Percentiles rank a stretch among this genome's conserved stretches.
These are phyloP conservation scores for Sphaerulina populicola DNA, from an alignment of 2,329 filamentous ascomycete species.

Conservation along the genomic window DNA sequence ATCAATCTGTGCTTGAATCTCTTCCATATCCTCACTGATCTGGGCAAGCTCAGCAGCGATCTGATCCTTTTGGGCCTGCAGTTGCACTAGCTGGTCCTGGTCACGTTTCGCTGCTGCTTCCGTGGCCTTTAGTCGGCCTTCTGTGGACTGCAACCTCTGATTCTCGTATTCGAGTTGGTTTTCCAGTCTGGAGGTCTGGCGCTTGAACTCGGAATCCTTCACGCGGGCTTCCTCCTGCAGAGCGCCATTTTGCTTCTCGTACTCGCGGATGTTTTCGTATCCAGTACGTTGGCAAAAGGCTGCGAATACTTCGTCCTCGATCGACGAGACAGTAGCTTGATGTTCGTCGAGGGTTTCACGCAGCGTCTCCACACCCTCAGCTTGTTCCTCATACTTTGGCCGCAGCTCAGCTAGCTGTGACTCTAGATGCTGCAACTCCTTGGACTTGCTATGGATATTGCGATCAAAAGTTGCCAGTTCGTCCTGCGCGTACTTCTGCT, in stretches of 20 bases:
- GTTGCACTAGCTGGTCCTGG: conserved; percentile 58
- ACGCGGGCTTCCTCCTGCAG: conserved; percentile 83
- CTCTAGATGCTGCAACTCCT: conserved; percentile 66
- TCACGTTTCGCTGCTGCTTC: conserved; percentile 59
- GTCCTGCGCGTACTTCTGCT: conserved; percentile 60
- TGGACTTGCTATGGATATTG: conserved; percentile 76
- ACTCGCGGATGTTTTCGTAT: conserved; percentile 82
- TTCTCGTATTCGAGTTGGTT: conserved; percentile 57
- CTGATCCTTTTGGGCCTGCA: conserved; percentile 62
- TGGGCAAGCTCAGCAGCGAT: conserved; percentile 66
- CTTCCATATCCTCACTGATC: conserved; percentile 67
- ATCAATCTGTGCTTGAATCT: conserved; percentile 63
- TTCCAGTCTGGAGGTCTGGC: conserved; percentile 59
- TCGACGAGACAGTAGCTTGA: conserved; percentile 60
- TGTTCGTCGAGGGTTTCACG: conserved; percentile 49
- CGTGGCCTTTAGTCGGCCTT: conserved; percentile 60
- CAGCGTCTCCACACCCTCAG: conserved; percentile 57
- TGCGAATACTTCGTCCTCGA: conserved; percentile 82
- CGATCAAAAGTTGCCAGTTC: conserved; percentile 72
- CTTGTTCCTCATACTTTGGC: conserved; percentile 69
- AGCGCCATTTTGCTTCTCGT: conserved; percentile 86
- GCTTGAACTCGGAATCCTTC: conserved; percentile 77
- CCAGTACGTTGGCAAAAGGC: conserved; percentile 79
- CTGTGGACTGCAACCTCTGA: conserved; percentile 62
- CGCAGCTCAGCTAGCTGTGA: conserved; percentile 65